Evolutionary conservation across 2,329 filamentous ascomycete genomes (phyloP), one percentile per base, ranked within the genome.

Genomic region (Sporothrix protearum): DNA sequence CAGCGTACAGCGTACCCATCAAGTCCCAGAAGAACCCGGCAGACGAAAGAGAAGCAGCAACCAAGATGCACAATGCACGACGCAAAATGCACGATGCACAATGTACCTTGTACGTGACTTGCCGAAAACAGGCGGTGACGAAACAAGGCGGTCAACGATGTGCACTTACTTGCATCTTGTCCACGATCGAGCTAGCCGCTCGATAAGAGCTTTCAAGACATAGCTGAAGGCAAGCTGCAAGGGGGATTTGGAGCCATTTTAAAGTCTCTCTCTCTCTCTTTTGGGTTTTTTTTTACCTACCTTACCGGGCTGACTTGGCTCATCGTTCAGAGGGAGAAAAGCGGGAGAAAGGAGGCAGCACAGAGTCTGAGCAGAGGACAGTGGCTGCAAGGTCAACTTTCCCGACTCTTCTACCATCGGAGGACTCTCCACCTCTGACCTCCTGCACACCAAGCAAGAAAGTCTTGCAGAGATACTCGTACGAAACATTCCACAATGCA

Each of bases 71-170:
- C n/a, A n/a, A 9, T 3, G 22, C 2, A 47, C 14, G 12, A 45
- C 14, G 12, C 14, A 12, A 8, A 12, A 47, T 14, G 14, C 42
- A 14, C 42, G 42, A 47, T 47, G 42, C 3, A 14, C 42, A 19
- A 47, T 47, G 42, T 14, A 47, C 14, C 14, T 4, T 47, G 42
- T 14, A 47, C 42, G 42, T 9, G 49, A 53, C n/a, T 10, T 25
- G 10, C 33, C 25, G 57, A 42, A 36, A 63, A 63, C 59, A 45
- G 36, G 59, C 59, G 59, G 59, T 64, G 59, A 59, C 55, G 19
- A 64, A 42, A 45, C 22, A 22, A 64, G 59, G 59, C 59, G 59
- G 59, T 64, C 59, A 64, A 45, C 36, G 36, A 64, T 22, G 36
- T 28, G n/a, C 59, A n/a, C 16, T 61, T 12, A 6, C 39, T 14